Evolutionary conservation across 2,329 filamentous ascomycete genomes (phyloP).

Genomic region (Aspergillus calidoustus): DNA sequence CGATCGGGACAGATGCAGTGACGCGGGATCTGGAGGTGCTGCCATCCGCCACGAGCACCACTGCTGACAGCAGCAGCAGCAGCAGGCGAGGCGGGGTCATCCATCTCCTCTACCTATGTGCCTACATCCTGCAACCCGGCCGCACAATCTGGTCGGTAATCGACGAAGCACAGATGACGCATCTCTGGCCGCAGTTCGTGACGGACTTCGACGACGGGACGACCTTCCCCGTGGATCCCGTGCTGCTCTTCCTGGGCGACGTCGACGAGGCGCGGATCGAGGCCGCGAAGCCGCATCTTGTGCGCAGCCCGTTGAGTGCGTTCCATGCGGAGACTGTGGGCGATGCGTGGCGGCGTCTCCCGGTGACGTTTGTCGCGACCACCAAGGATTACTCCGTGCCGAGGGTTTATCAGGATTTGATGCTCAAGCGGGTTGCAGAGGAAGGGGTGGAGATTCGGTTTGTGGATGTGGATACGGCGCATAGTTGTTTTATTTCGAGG

Average conservation of each 20-base stretch:
- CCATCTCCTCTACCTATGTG: slow-evolving; percentile 29
- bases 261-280: background rate
- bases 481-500: slow-evolving; percentile 23
- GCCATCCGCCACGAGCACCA: slow-evolving; percentile 15
- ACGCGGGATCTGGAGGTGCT: slow-evolving; percentile 18
- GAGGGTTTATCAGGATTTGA: slow-evolving; percentile 21
- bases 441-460: slow-evolving; percentile 16
- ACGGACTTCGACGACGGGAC: background rate
- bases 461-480: slow-evolving; percentile 22
- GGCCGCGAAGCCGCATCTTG: background rate
- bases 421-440: slow-evolving; percentile 16
- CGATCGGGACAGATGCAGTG: slow-evolving; percentile 27
- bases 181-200: slow-evolving; percentile 17
- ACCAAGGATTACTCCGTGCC: slow-evolving; percentile 19
- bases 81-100: slow-evolving; percentile 23
- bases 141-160: slow-evolving; percentile 14
- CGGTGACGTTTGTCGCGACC: slow-evolving; percentile 23
- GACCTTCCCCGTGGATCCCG: slow-evolving; percentile 6
- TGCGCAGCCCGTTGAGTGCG: slow-evolving; percentile 6
- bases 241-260: background rate
- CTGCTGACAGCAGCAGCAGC: background rate
- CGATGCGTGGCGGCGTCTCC: slow-evolving; percentile 18
- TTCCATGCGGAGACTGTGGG: slow-evolving; percentile 1
- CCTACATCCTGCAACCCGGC: slow-evolving; percentile 24
- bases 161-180: slow-evolving; percentile 11